Evolutionary conservation across 345 rosid genomes (phyloP).

Genomic region (Litchi chinensis): DNA sequence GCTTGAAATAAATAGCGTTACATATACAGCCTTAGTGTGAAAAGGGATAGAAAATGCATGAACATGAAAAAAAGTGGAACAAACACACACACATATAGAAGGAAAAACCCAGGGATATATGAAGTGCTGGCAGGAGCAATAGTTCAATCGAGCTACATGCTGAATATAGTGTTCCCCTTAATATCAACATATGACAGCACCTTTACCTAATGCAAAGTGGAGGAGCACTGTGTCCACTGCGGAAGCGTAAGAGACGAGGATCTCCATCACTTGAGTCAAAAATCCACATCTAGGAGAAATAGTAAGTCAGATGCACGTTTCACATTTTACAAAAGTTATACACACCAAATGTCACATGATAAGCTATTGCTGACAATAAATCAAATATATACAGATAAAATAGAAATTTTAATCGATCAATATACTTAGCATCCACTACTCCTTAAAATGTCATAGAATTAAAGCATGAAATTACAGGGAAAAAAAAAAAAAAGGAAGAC

Average conservation of each 20-base stretch:
- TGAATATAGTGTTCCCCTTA: neutral
- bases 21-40: neutral
- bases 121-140: neutral
- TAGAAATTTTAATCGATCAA: neutral
- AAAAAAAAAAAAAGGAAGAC: neutral
- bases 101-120: neutral
- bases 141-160: neutral
- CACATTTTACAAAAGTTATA: conserved; percentile 2
- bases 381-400: neutral
- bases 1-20: neutral
- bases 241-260: conserved; percentile 94
- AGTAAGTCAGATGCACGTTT: neutral
- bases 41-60: neutral
- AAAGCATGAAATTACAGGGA: neutral
- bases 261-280: conserved; percentile 94
- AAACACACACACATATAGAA: neutral
- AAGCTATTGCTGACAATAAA: neutral
- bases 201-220: conserved; percentile 88
- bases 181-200: neutral
- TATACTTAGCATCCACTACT: neutral
- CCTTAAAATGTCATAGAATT: neutral
- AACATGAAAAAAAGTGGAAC: neutral
- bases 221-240: conserved; percentile 98
- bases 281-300: conserved; percentile 79
- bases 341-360: conserved; percentile 1